Base-by-base conservation (phyloP, 768 basidiomycete species). In the Rhizopogon roseolus region DNA sequence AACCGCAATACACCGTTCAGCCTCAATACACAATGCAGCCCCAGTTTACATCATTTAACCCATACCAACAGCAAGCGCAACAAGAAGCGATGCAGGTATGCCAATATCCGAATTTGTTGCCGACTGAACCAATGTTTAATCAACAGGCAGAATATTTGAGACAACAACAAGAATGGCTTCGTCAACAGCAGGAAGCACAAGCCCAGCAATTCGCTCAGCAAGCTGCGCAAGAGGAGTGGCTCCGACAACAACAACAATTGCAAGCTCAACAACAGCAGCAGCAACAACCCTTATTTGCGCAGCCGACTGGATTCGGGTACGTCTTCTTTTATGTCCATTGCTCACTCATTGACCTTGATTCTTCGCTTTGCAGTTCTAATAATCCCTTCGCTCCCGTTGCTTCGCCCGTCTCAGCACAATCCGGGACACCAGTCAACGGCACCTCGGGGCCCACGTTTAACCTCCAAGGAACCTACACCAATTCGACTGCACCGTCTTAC, bases 41-140 rank as follows among this genome's bases (percentile, higher is more conserved):
- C 0, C 93, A 95, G 62, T 91, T 89, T 67, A 93, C 91, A 7
- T 85, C 90, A 1, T 98, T 93, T 78, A 98, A 98, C 68, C 91
- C 91, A 0, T 93, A 92, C 58, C 90, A 92, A 64, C 93, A 94
- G 66, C 95, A 95, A 65, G 83, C 88, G 44, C 89, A 95, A 62
- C 93, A 95, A 62, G 93, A 96, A 68, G 86, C 86, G 14, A 81
- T 85, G 62, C 90, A 90, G 73, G 81, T 77, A 43, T 14, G 46
- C 25, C 40, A 16, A 41, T 3, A 9, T 27, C 28, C 27, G 32
- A 17, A 32, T 11, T 22, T 41, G 4, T 32, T 17, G 32, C 36
- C 14, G 17, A 16, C 25, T 37, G 19, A 16, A 14, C 22, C 3
- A 25, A 25, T 9, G n/a, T 17, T 36, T 7, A 22, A 25, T 16